Base-by-base conservation (phyloP, 345 rosid genomes). In the Trapa bicornis region DNA sequence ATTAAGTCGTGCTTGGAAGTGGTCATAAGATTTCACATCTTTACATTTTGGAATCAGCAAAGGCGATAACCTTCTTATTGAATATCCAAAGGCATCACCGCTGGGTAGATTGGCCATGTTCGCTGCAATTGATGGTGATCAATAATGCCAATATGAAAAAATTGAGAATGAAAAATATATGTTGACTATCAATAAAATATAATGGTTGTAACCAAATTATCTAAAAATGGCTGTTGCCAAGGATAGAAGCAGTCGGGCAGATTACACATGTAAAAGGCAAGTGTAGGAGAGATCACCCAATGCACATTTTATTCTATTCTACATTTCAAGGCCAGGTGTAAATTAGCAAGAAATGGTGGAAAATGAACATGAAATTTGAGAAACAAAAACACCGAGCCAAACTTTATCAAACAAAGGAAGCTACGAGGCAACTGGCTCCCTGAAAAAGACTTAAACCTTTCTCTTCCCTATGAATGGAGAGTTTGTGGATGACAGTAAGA, bases 401-500 rank as follows among this genome's bases (percentile, higher is more conserved):
- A 15, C n/a, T 50, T 50, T 50, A 13, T 50, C 54, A 50, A 50
- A 0, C 54, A 17, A 14, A 50, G 22, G n/a, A 50, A 50, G 54
- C 16, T 50, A 13, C 1, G 1, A 6, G 54, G 5, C n/a, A 16
- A 15, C n/a, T 50, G n/a, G 54, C n/a, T 22, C 22, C n/a, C 17
- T 29, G 29, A 22, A 3, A 64, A 50, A 29, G 12, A 79, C 81
- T 67, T 22, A 22, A 69, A 90, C 96, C 86, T 75, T 84, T 81
- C 35, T 81, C 92, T 75, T 83, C 83, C 73, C 75, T 77, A 60
- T 81, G 81, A 52, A 61, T 60, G 45, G 73, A 80, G 64, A 84
- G 87, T 70, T 70, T 87, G 54, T 88, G 77, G 67, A 90, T 88
- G 68, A 86, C 84, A 68, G 78, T 72, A 75, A 90, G 86, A 45